Evolutionary conservation across 164 flowering plant species (phyloP).

Genomic region (Kingdonia uniflora): DNA sequence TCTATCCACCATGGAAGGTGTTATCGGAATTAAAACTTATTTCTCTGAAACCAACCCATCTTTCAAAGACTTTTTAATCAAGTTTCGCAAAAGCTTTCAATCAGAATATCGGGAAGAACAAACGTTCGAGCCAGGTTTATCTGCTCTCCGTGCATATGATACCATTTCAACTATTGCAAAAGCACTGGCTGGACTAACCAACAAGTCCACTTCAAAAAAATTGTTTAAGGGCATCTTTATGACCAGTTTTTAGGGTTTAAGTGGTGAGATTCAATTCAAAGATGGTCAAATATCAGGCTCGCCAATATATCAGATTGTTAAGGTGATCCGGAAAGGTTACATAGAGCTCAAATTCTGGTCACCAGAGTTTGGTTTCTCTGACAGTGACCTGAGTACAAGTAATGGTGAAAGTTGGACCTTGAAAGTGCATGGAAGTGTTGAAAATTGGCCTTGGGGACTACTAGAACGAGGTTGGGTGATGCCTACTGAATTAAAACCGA

Average conservation of each 20-base stretch:
- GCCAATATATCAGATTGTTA: conserved; percentile 9
- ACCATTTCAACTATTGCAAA: conserved; percentile 6
- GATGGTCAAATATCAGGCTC: conserved; percentile 3
- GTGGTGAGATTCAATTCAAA: conserved; percentile 12
- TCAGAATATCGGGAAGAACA: conserved; percentile 16
- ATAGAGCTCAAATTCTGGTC: conserved; percentile 20
- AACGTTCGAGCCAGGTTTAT: conserved; percentile 11
- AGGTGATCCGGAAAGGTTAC: conserved; percentile 16
- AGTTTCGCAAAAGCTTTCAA: conserved; percentile 8
- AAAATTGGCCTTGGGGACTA: conserved; percentile 16
- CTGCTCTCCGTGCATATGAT: conserved; percentile 20
- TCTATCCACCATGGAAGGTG: conserved; percentile 17
- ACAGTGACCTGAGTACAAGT: too few relatives aligned
- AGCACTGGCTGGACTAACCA: conserved; percentile 5
- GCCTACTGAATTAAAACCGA: conserved; percentile 20
- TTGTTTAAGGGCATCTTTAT: conserved; percentile 6
- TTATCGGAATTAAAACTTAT: conserved; percentile 14
- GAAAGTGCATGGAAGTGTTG: neutral
- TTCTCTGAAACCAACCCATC: neutral
- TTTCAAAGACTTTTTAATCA: neutral
- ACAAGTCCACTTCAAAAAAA: conserved; percentile 1
- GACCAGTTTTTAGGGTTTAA: conserved; percentile 14
- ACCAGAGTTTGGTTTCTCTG: conserved; percentile 11
- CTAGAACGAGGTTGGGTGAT: conserved; percentile 30
- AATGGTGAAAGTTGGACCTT: neutral